phyloP scores from a whole-genome alignment of 163 green algal genomes.

The Chlorella variabilis region DNA sequence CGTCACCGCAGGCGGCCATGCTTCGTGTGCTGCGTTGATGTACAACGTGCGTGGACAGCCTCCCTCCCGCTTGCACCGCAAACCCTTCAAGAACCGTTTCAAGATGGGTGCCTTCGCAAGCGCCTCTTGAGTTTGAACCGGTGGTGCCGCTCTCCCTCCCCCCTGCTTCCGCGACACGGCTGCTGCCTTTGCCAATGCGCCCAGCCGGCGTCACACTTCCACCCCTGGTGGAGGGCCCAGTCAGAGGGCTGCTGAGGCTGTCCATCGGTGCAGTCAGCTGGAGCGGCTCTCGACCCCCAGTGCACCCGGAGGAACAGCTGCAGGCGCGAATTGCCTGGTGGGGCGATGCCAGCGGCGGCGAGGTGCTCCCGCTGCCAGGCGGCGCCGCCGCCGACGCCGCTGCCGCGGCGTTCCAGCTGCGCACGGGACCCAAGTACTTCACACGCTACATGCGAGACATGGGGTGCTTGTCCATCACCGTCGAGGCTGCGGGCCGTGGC shows the following conservation, averaged over 20 bases:
- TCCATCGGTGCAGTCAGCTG: neutral
- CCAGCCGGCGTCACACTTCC: neutral
- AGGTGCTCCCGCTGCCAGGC: neutral
- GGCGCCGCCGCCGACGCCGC: neutral
- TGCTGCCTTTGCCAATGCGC: no score
- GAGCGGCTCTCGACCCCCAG: neutral
- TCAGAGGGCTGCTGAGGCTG: neutral
- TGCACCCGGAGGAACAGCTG: neutral
- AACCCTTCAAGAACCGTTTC: no score
- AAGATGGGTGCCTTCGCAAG: no score
- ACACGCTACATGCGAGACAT: conserved; percentile 18
- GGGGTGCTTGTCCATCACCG: neutral
- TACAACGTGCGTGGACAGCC: no score
- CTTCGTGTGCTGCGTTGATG: no score
- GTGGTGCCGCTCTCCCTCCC: no score
- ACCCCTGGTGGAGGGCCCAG: conserved; percentile 5
- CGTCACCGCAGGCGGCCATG: no score
- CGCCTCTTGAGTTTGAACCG: no score
- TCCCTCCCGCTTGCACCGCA: no score
- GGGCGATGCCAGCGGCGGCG: conserved; percentile 16
- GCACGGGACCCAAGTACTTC: conserved; percentile 19
- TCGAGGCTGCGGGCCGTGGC: neutral
- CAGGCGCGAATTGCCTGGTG: conserved; percentile 7
- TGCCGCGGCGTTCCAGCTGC: conserved; percentile 3
- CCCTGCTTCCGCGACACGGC: neutral